Evolutionary conservation across 2,329 filamentous ascomycete species (phyloP).

Genomic region (Sporothrix brasiliensis): DNA sequence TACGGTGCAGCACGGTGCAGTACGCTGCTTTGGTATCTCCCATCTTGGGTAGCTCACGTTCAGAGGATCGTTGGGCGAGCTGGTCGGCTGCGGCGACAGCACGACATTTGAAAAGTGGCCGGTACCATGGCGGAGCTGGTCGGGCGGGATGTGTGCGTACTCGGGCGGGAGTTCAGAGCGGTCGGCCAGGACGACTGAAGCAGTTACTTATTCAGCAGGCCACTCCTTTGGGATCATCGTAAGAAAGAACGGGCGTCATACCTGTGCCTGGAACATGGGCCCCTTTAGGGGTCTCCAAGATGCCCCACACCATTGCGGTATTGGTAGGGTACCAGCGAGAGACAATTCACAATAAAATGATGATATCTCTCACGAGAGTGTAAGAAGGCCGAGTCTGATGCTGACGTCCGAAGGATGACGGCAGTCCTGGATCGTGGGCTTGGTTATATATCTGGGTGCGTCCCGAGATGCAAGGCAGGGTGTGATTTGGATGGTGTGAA

Average conservation of each 20-base stretch:
- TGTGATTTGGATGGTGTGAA: background rate
- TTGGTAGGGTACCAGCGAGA: background rate
- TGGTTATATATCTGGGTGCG: background rate
- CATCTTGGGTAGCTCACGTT: slow-evolving; percentile 43
- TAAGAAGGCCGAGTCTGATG: background rate
- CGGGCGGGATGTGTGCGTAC: slow-evolving; percentile 48
- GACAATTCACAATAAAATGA: background rate
- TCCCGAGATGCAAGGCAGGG: background rate
- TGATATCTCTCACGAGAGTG: background rate
- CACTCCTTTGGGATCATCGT: no score
- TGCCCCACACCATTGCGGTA: slow-evolving; percentile 51
- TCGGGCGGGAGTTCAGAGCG: slow-evolving; percentile 52
- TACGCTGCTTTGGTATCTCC: no score
- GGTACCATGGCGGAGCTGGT: slow-evolving; percentile 47
- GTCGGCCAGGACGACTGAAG: slow-evolving; percentile 50
- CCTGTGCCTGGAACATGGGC: slow-evolving; percentile 54
- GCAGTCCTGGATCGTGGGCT: background rate
- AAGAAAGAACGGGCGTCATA: slow-evolving; percentile 36
- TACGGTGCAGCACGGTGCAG: no score
- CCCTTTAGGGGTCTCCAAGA: slow-evolving; percentile 50
- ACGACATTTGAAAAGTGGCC: slow-evolving; percentile 45
- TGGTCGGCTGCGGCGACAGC: slow-evolving; percentile 51
- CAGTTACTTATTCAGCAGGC: background rate
- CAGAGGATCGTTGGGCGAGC: slow-evolving; percentile 54
- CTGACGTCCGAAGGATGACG: background rate